These are phyloP conservation scores for Agaricus sinodeliciosus DNA, from an alignment of 768 basidiomycete species.

Conservation along the genomic window DNA sequence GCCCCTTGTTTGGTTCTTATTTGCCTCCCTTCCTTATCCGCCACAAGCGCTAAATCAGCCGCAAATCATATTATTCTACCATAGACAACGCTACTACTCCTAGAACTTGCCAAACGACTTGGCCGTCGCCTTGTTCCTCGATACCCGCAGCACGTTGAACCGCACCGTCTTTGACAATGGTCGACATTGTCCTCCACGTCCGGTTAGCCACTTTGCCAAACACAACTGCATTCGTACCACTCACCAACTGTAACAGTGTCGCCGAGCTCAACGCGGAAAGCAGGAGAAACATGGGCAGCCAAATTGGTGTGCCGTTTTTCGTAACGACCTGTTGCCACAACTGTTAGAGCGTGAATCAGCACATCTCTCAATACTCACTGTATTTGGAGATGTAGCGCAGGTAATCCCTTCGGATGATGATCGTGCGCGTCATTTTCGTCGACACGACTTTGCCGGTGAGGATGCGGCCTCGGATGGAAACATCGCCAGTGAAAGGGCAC, in stretches of 20 bases:
- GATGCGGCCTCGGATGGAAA: conserved; percentile 99
- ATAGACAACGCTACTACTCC: conserved; percentile 16
- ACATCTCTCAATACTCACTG: conserved; percentile 47
- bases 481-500: conserved; percentile 95
- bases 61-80: conserved; percentile 9
- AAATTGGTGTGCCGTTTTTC: conserved; percentile 99
- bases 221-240: conserved; percentile 23
- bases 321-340: conserved; percentile 69
- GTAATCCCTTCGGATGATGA: conserved; percentile 93
- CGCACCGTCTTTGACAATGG: conserved; percentile 98
- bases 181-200: conserved; percentile 83
- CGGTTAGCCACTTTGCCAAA: conserved; percentile 4
- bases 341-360: conserved; percentile 5
- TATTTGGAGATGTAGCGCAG: conserved; percentile 98
- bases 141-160: conserved; percentile 97
- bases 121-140: conserved; percentile 84
- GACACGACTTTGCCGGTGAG: conserved; percentile 96
- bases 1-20: conserved; percentile 29
- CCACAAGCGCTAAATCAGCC: conserved; percentile 8
- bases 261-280: conserved; percentile 96
- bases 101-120: conserved; percentile 96
- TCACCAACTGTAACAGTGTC: conserved; percentile 92
- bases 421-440: conserved; percentile 98
- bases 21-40: conserved; percentile 17
- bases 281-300: conserved; percentile 94